A percentile compares a stretch with the other conserved stretches of the same genome.
phyloP scores from a whole-genome alignment of 2,329 filamentous ascomycete genomes.

The Dryadomyces quercus-mongolicae region DNA sequence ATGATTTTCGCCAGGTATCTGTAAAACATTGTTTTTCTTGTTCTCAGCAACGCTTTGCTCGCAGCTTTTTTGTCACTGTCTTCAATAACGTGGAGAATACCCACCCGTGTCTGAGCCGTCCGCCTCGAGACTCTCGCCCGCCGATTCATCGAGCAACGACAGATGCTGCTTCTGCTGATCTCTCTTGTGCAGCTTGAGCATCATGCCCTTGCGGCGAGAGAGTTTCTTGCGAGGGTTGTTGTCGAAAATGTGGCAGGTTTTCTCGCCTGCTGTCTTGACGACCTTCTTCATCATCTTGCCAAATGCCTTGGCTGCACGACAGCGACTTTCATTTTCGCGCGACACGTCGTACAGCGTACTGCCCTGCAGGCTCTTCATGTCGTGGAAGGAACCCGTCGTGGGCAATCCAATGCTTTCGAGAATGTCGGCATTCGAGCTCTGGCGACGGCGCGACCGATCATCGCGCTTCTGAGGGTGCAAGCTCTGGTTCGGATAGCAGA shows the following conservation, averaged over 20 bases:
- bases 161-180: too few relatives aligned
- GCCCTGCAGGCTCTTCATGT: constrained; percentile 11
- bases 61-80: too few relatives aligned
- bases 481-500: neutral
- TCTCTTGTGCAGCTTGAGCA: too few relatives aligned
- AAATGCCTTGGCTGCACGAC: neutral
- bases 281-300: neutral
- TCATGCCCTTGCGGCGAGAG: too few relatives aligned
- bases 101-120: too few relatives aligned
- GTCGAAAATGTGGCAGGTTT: neutral
- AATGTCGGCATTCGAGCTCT: constrained; percentile 12
- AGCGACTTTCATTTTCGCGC: neutral
- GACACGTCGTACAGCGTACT: neutral
- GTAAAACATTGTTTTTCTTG: too few relatives aligned
- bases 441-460: constrained; percentile 4
- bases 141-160: too few relatives aligned
- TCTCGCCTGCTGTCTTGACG: neutral
- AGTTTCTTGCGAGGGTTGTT: too few relatives aligned
- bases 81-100: too few relatives aligned
- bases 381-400: constrained; percentile 9
- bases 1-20: too few relatives aligned
- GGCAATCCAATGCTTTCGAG: constrained; percentile 10
- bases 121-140: too few relatives aligned
- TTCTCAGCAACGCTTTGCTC: too few relatives aligned
- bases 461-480: neutral